Conservation (phyloP, 257 asterid species). For the Solanum piurae region DNA sequence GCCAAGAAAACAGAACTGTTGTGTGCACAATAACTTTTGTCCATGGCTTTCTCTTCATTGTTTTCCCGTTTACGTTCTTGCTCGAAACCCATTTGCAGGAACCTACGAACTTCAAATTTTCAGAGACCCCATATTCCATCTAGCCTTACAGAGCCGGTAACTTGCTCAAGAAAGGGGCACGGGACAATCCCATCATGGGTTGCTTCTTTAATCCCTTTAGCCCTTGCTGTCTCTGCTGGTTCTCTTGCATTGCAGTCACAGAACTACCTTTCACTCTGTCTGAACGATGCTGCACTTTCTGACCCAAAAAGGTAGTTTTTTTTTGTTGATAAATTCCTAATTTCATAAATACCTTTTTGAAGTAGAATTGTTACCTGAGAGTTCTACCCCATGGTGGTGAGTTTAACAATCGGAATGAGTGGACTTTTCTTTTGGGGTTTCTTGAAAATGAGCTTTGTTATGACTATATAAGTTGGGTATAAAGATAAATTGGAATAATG, state of each 20-base stretch:
- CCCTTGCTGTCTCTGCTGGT: conserved; percentile 52
- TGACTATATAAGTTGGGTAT: not conserved
- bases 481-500: not conserved
- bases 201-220: conserved; percentile 51
- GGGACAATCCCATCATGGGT: conserved; percentile 7
- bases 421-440: not conserved
- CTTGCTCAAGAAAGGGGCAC: conserved; percentile 13
- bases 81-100: conserved; percentile 23
- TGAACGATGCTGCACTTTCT: conserved; percentile 46
- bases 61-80: conserved; percentile 54
- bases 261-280: conserved; percentile 31
- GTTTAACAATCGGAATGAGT: not conserved
- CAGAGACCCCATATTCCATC: conserved; percentile 9
- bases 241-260: conserved; percentile 35
- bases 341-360: not conserved
- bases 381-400: not conserved
- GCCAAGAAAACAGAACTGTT: not conserved
- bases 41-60: conserved; percentile 44
- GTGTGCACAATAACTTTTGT: not conserved
- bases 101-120: conserved; percentile 9
- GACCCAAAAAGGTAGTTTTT: conserved; percentile 33
- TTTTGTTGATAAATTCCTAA: not conserved
- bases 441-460: not conserved
- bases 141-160: conserved; percentile 11
- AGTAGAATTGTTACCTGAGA: not conserved